phyloP scores from a whole-genome alignment of 2,329 filamentous ascomycete genomes.

The Exophiala sp. region DNA sequence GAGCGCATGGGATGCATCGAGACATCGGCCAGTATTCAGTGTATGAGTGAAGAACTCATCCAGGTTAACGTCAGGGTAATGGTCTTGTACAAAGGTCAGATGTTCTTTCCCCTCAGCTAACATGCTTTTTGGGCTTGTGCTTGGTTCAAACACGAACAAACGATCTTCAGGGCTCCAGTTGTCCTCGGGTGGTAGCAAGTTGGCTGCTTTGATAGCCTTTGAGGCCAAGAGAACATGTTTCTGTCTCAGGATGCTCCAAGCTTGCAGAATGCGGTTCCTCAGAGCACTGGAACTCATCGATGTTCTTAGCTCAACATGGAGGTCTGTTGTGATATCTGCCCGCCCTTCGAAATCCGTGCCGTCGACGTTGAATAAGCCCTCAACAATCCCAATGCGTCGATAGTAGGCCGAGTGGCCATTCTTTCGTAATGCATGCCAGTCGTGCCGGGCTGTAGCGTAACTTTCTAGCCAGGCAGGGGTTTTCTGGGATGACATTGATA shows the following conservation, averaged over 20 bases:
- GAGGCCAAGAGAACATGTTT: conserved; percentile 23
- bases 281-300: conserved; percentile 3
- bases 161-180: conserved; percentile 9
- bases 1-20: conserved; percentile 15
- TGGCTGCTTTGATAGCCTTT: neutral
- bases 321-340: conserved; percentile 23
- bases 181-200: neutral
- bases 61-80: conserved; percentile 10
- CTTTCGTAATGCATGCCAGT: conserved; percentile 7
- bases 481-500: neutral
- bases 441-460: conserved; percentile 16
- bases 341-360: conserved; percentile 23
- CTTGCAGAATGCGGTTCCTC: conserved; percentile 17
- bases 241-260: conserved; percentile 23
- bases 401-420: conserved; percentile 2
- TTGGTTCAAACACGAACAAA: conserved; percentile 21
- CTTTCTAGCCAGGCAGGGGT: conserved; percentile 11
- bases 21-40: conserved; percentile 22
- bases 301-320: conserved; percentile 19
- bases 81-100: conserved; percentile 18
- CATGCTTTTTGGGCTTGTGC: conserved; percentile 3
- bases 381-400: conserved; percentile 24
- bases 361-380: conserved; percentile 24
- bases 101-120: conserved; percentile 10
- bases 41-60: conserved; percentile 25